Evolutionary conservation across 169 alveolate genomes (phyloP).

Genomic region (Cyclospora cayetanensis): DNA sequence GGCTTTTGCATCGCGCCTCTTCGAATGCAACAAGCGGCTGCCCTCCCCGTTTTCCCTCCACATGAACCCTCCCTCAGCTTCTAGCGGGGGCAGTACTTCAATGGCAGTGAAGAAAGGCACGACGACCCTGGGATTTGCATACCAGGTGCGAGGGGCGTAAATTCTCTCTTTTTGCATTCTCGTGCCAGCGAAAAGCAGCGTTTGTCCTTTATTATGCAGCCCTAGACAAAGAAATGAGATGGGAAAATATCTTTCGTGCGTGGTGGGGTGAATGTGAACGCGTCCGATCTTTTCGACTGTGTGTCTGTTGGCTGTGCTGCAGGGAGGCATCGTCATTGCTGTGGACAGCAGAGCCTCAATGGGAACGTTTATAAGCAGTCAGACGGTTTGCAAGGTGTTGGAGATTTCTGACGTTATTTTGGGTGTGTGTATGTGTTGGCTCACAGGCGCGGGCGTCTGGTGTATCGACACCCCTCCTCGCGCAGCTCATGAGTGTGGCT

Average conservation of each 20-base stretch:
- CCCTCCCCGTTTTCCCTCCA: neutral
- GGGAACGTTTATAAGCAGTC: slow-evolving; percentile 97
- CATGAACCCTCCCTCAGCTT: slow-evolving; percentile 11
- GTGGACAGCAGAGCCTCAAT: slow-evolving; percentile 99
- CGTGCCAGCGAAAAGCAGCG: too few species aligned
- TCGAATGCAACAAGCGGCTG: neutral
- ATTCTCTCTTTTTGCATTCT: too few species aligned
- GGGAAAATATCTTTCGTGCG: too few species aligned
- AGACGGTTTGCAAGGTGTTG: slow-evolving; percentile 94
- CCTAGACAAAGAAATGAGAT: too few species aligned
- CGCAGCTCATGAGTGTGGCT: too few species aligned
- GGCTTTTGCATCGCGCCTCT: slow-evolving; percentile 15
- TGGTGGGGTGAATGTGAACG: neutral
- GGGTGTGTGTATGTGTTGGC: too few species aligned
- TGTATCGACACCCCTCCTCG: too few species aligned
- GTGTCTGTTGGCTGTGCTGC: slow-evolving; percentile 66
- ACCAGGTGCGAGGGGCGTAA: too few species aligned
- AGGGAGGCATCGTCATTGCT: slow-evolving; percentile 98
- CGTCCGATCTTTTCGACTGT: neutral
- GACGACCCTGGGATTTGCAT: slow-evolving; percentile 97
- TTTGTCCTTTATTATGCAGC: too few species aligned
- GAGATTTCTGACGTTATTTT: slow-evolving; percentile 96
- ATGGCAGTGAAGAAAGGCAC: slow-evolving; percentile 92
- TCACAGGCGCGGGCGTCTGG: too few species aligned
- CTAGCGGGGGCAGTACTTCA: neutral